phyloP scores from a whole-genome alignment of 768 basidiomycete species.

The Cystofilobasidium ferigula region DNA sequence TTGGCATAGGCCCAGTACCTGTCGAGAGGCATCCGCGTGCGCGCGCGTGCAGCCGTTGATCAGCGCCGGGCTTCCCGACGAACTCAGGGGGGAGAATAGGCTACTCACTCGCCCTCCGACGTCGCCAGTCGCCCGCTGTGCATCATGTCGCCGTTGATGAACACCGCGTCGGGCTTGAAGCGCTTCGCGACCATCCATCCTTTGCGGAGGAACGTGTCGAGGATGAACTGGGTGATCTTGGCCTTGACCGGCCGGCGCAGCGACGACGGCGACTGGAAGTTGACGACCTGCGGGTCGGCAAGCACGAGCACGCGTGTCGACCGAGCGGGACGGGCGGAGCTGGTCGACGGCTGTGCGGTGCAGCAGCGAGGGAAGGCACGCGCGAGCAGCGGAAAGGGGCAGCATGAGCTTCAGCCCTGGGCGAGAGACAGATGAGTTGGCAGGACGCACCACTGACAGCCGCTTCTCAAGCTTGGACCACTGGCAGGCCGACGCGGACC shows the following conservation, averaged over 20 bases:
- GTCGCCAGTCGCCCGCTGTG: constrained; percentile 64
- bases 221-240: constrained; percentile 52
- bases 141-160: constrained; percentile 89
- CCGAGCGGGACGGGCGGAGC: constrained; percentile 3
- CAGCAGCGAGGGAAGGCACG: neutral
- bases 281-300: constrained; percentile 78
- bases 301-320: constrained; percentile 61
- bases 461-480: constrained; percentile 20
- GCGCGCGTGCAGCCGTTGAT: neutral
- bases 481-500: constrained; percentile 16
- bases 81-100: neutral
- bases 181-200: constrained; percentile 61
- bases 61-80: neutral
- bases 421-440: no score
- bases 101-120: constrained; percentile 56
- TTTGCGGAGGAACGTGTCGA: constrained; percentile 74
- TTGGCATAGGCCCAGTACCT: constrained; percentile 65
- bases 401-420: neutral
- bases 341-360: neutral
- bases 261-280: constrained; percentile 58
- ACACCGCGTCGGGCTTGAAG: constrained; percentile 54
- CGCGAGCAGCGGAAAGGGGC: neutral
- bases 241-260: constrained; percentile 49
- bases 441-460: neutral
- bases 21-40: constrained; percentile 3